Evolutionary conservation across 2,329 filamentous ascomycete species (phyloP), one percentile per base, ranked within the genome.

Genomic region (Colletotrichum coccodes): DNA sequence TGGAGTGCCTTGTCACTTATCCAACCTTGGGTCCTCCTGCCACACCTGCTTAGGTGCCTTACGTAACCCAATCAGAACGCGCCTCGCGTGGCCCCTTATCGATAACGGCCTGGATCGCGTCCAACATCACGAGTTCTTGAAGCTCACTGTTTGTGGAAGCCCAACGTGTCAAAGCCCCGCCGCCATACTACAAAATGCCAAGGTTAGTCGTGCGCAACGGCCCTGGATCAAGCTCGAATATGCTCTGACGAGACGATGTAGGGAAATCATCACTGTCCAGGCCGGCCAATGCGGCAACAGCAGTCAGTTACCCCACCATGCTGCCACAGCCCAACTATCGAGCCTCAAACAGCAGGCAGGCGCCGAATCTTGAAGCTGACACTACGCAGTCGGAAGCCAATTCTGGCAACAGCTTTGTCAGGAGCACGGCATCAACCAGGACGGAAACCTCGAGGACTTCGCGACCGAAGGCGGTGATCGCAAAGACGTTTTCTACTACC

Each of bases 401-500:
- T 99, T 99, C 84, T 99, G 96, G 96, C 95, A 98, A 81, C 96
- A 98, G 83, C 89, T 98, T 70, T 99, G 96, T 81, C 92, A 95
- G 79, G 96, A 99, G 83, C 96, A 99, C 79, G 96, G 97, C 71
- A 99, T 99, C 84, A 97, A 92, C 77, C 94, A 96, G 79, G 94
- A 98, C 82, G 96, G 96, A 67, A 98, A 98, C 79, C 88, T 99
- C 67, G 95, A 98, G 79, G 95, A 98, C 80, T 98, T 98, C 84
- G 96, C 96, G 77, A 98, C 94, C 57, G 96, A 98, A 81, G 96
- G 96, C 77, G 95, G 95, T 73, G 96, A 99, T 83, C 92, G 96
- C 75, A 99, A 99, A 81, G 96, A 99, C 82, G 96, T 99, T 70
- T 98, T 98, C 84, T 98, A 97, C 88, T 99, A 98, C 84, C 95